phyloP scores from a whole-genome alignment of 495 filamentous ascomycete genomes.

The Hypoxylon fuscum region DNA sequence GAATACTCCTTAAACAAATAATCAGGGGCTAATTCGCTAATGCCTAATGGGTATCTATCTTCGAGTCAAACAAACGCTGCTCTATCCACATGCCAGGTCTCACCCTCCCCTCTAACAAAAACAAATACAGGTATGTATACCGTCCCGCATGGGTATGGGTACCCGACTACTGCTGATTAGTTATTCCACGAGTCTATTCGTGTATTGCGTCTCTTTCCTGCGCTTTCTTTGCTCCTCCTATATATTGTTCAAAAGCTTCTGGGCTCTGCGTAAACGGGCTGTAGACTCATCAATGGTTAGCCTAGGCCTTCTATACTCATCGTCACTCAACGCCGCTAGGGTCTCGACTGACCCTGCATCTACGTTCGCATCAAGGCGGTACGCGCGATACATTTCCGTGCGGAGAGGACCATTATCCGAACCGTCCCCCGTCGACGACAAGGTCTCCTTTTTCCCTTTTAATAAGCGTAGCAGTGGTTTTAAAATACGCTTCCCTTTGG shows the following conservation, averaged over 20 bases:
- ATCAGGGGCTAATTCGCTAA: conserved; percentile 16
- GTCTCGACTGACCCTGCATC: conserved; percentile 11
- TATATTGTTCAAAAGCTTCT: conserved; percentile 27
- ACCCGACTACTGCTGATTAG: too few species aligned
- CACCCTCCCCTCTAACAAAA: too few species aligned
- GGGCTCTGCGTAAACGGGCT: conserved; percentile 37
- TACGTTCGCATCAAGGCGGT: not conserved
- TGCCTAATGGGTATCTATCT: conserved; percentile 27
- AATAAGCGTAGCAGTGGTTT: conserved; percentile 1
- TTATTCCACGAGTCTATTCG: too few species aligned
- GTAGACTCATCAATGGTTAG: conserved; percentile 32
- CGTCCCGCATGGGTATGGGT: too few species aligned
- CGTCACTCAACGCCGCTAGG: conserved; percentile 17
- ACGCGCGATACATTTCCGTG: conserved; percentile 25
- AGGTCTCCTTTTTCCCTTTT: not conserved
- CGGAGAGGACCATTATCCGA: conserved; percentile 8
- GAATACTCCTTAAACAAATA: not conserved
- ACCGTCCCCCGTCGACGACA: not conserved
- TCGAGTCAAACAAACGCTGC: conserved; percentile 5
- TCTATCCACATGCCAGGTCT: conserved; percentile 14
- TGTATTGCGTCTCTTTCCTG: too few species aligned
- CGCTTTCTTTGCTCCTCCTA: too few species aligned
- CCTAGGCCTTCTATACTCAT: conserved; percentile 21
- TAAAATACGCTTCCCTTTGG: not conserved
- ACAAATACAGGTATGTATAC: too few species aligned